These are phyloP conservation scores for Glycyrrhiza uralensis DNA, from an alignment of 306 rosid genomes.

Conservation along the genomic window DNA sequence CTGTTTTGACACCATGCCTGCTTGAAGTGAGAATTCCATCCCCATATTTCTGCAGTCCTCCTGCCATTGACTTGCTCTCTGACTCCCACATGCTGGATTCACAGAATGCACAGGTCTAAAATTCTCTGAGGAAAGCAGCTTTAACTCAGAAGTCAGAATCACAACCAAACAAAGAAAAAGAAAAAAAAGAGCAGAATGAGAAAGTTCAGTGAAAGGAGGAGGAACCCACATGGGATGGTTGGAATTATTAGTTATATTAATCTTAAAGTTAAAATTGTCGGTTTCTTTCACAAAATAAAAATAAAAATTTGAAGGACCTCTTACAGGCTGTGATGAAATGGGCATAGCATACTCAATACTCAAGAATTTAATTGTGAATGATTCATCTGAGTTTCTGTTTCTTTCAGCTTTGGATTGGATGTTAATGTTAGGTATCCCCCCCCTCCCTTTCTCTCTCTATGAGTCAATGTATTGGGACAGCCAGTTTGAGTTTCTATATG, in stretches of 20 bases:
- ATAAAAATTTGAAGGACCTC: conserved; percentile 29
- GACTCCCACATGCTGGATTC: conserved; percentile 91
- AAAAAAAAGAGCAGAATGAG: conserved; percentile 10
- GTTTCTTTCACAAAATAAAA: conserved; percentile 22
- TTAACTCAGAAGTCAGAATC: conserved; percentile 28
- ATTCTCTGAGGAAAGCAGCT: conserved; percentile 29
- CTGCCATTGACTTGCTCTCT: conserved; percentile 58
- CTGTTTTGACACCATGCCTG: conserved; percentile 74
- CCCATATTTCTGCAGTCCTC: conserved; percentile 58
- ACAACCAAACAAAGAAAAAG: background rate
- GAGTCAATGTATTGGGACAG: conserved; percentile 20
- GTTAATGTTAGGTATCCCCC: background rate
- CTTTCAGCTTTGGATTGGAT: conserved; percentile 16
- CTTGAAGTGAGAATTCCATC: conserved; percentile 62
- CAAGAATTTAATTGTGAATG: conserved; percentile 33
- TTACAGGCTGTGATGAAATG: conserved; percentile 82
- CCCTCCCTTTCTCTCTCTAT: background rate
- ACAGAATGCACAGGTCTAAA: conserved; percentile 24
- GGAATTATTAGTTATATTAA: conserved; percentile 43
- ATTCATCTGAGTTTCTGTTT: conserved; percentile 31
- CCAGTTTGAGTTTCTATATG: conserved; percentile 32
- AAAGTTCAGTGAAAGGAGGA: conserved; percentile 15
- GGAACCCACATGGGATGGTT: conserved; percentile 74
- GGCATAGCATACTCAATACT: conserved; percentile 37
- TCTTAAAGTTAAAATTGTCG: conserved; percentile 61